These are phyloP conservation scores for Aspergillus sp. DNA, from an alignment of 2,329 filamentous ascomycete species.

Conservation along the genomic window DNA sequence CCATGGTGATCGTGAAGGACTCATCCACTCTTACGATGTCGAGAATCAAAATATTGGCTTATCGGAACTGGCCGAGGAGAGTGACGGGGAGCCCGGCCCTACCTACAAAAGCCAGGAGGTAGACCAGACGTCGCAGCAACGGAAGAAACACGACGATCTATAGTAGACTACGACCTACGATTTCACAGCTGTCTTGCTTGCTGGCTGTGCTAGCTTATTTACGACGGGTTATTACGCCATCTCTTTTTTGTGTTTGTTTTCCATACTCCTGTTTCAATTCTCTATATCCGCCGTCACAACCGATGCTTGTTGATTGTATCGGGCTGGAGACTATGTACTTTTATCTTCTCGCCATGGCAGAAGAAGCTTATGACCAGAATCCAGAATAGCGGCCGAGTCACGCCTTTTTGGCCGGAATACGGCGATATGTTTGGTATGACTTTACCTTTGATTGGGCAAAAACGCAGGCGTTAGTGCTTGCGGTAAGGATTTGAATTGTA, in stretches of 20 bases:
- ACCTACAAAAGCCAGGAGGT: slow-evolving; percentile 32
- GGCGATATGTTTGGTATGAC: slow-evolving; percentile 6
- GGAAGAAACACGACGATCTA: slow-evolving; percentile 34
- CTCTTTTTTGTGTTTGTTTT: slow-evolving; percentile 7
- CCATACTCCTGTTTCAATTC: neutral
- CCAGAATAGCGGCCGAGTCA: neutral
- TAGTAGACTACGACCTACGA: slow-evolving; percentile 20
- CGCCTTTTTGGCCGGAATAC: slow-evolving; percentile 13
- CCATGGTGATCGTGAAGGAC: slow-evolving; percentile 68
- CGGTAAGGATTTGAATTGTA: slow-evolving; percentile 22
- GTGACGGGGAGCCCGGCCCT: slow-evolving; percentile 54
- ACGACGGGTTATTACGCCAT: slow-evolving; percentile 26
- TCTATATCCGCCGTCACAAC: neutral
- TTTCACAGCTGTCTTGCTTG: slow-evolving; percentile 4
- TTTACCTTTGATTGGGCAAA: slow-evolving; percentile 14
- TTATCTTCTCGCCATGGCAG: slow-evolving; percentile 18
- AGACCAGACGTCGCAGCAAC: slow-evolving; percentile 25
- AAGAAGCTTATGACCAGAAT: slow-evolving; percentile 18
- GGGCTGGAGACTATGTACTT: slow-evolving; percentile 25
- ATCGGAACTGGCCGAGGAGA: slow-evolving; percentile 75
- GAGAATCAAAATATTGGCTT: slow-evolving; percentile 77
- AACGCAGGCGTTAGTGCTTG: slow-evolving; percentile 19
- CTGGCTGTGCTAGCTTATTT: slow-evolving; percentile 16
- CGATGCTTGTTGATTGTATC: neutral
- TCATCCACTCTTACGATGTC: slow-evolving; percentile 88